phyloP scores from a whole-genome alignment of 225 moss, liverwort and hornwort species.

The Polytrichum formosum region DNA sequence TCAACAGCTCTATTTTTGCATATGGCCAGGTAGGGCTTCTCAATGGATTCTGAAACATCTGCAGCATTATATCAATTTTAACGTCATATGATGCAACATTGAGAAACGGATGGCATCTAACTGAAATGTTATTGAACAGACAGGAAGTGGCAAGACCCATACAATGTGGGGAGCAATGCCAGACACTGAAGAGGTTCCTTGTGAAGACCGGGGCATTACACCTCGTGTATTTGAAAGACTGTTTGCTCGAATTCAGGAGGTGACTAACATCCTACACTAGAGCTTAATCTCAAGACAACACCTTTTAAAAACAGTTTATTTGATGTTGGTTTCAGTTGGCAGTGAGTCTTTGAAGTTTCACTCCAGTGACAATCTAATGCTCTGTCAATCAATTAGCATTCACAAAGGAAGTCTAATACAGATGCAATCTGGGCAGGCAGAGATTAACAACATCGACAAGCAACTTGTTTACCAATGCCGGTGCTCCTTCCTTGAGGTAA shows the following conservation, averaged over 20 bases:
- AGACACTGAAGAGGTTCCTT: constrained; percentile 46
- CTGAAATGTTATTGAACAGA: constrained; percentile 38
- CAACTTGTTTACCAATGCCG: constrained; percentile 83
- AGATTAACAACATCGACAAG: constrained; percentile 52
- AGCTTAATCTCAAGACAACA: too few relatives aligned
- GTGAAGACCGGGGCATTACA: constrained; percentile 65
- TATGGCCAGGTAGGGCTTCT: constrained; percentile 71
- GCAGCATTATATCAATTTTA: not conserved
- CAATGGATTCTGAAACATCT: not conserved
- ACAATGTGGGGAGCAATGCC: constrained; percentile 88
- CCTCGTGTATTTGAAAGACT: constrained; percentile 87
- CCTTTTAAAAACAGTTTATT: too few relatives aligned
- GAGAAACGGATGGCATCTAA: not conserved
- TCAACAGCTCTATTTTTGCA: constrained; percentile 97
- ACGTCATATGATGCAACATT: not conserved
- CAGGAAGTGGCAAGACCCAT: constrained; percentile 97
- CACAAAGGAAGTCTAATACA: too few relatives aligned
- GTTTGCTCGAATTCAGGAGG: constrained; percentile 78
- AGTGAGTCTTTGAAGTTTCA: too few relatives aligned
- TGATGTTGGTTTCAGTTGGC: too few relatives aligned
- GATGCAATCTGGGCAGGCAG: constrained; percentile 55
- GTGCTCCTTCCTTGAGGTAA: constrained; percentile 93
- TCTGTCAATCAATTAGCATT: too few relatives aligned
- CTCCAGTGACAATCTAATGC: too few relatives aligned
- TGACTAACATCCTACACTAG: constrained; percentile 5